Evolutionary conservation across 371 early-diverging fungal species (phyloP), one percentile per base, ranked within the genome.

Genomic region (Gilbertella persicaria): DNA sequence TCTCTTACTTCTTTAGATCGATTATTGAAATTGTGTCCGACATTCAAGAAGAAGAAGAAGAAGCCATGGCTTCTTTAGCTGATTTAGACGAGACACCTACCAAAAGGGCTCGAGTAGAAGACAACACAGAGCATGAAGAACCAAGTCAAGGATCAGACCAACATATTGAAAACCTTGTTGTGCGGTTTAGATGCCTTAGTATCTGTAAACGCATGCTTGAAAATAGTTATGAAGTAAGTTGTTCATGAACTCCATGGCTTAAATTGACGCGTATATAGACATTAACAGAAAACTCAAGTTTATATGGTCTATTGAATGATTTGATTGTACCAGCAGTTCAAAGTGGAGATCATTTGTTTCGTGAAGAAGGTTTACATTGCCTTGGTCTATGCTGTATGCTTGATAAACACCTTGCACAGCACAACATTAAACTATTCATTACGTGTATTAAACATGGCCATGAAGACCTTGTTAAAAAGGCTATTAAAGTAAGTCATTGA

Each of bases 321-420:
- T 65, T 90, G 57, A 83, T 94, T 42, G 81, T 88, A 24, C 94
- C 94, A 0, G 88, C 92, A 0, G 80, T 93, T 16, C 85, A 84
- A 56, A 84, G 82, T 63, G 63, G 75, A 5, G 89, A 93, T 50
- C 66, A 77, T 5, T 73, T 83, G 3, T 58, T 92, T 35, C 84
- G 86, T 29, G 87, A 88, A 60, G 80, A 86, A 40, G 93, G 92
- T 20, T 68, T 92, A 21, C 86, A 91, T 53, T 93, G 94, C 52
- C 71, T 94, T 29, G 92, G 89, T 9, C 74, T 93, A 25, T 83
- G 83, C 52, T 92, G 93, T 54, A 65, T 80, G 7, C 64, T 92
- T 24, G 93, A 90, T 44, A 70, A 67, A 55, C 64, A 49, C 7
- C 61, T 84, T 20, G 79, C 79, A 12, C 59, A 69, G 20, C 71